Evolutionary conservation across 2,329 filamentous ascomycete genomes (phyloP), one percentile per base, ranked within the genome.

Genomic region (Emergomyces orientalis): DNA sequence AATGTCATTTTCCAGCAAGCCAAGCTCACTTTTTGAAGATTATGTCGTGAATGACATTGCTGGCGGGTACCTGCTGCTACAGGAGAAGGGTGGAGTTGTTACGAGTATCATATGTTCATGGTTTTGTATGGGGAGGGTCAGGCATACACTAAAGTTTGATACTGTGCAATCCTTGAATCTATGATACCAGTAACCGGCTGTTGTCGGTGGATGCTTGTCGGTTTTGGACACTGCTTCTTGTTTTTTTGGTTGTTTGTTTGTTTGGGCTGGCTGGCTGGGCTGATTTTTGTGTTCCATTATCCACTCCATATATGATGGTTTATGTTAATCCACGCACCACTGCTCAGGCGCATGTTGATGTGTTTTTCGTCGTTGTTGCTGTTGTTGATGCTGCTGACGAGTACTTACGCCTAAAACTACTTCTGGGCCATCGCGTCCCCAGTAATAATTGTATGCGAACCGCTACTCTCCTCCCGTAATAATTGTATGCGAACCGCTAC

Each of bases 81-180:
- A 34, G 6, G 19, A 19, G 14, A 13, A 22, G 27, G 27, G 51
- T 17, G 17, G 51, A 54, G 27, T 9, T 34, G 51, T 54, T 32
- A 30, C 47, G 22, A 54, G 51, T 54, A 54, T 54, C 51, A 54
- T 34, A 34, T 17, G 22, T 34, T 9, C 14, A 27, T 41, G 22
- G 25, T 27, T 19, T 25, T 57, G 55, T 57, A 43, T 57, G 55
- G 55, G 17, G 43, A 11, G 27, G 47, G 47, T 49, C n/a, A n/a
- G 34, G 30, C n/a, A 57, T 43, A 41, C 37, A 37, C 30, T 25
- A 17, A 57, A 41, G 34, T 41, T 57, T 43, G 32, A 57, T 47
- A 47, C 56, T 59, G 56, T 59, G 56, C 56, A 59, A 59, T 59
- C 56, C 56, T 59, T 59, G 56, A 59, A 59, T 59, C 56, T 17